Evolutionary conservation across 441 rosid species (phyloP).

Genomic region (Euphorbia neoarborescens): DNA sequence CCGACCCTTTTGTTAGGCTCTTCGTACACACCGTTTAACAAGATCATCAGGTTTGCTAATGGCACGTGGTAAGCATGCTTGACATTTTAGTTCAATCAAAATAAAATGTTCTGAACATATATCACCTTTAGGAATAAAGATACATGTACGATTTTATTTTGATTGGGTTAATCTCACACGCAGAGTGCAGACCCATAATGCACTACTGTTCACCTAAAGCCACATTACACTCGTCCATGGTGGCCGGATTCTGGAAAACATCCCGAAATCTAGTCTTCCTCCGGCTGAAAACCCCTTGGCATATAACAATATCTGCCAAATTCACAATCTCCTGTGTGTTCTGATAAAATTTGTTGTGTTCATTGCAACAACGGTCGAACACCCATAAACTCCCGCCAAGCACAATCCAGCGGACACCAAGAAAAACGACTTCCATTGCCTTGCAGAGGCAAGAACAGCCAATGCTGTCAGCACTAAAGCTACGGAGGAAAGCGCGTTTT

Average conservation of each 20-base stretch:
- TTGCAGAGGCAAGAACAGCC: slow-evolving; percentile 58
- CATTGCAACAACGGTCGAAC: slow-evolving; percentile 51
- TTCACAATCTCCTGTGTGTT: slow-evolving; percentile 66
- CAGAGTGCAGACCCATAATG: not conserved
- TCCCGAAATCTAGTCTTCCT: no score
- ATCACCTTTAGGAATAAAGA: not conserved
- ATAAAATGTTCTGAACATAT: no score
- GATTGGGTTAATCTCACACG: not conserved
- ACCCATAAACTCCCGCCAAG: slow-evolving; percentile 51
- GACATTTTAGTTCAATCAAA: no score
- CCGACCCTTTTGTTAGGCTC: no score
- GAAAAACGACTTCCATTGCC: slow-evolving; percentile 58
- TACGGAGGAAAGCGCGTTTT: slow-evolving; percentile 38
- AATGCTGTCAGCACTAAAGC: slow-evolving; percentile 40
- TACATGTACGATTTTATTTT: not conserved
- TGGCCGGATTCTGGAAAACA: no score
- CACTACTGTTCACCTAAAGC: not conserved
- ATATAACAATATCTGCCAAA: not conserved
- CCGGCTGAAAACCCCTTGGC: not conserved
- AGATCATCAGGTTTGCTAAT: no score
- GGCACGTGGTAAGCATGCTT: no score
- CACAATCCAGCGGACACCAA: slow-evolving; percentile 43
- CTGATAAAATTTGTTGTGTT: slow-evolving; percentile 79
- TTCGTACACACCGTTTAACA: no score
- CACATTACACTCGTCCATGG: no score